Evolutionary conservation across 2,329 filamentous ascomycete species (phyloP).

Genomic region (Curvularia sp.): DNA sequence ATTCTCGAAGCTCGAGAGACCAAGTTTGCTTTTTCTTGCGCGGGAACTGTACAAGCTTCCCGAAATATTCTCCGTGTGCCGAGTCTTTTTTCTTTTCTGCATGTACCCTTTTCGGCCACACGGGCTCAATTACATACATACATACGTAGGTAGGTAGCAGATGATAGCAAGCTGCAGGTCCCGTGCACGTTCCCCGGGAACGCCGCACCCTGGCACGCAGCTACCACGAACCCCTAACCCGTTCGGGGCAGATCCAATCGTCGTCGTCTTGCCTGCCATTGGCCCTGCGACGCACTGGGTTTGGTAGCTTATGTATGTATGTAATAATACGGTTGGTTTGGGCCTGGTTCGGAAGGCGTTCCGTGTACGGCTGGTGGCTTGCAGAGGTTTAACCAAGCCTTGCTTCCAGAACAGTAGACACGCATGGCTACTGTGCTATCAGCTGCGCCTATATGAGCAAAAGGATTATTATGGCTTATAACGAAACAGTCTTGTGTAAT

Average conservation of each 20-base stretch:
- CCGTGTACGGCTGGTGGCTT: constrained; percentile 18
- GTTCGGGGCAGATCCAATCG: constrained; percentile 7
- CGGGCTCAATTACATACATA: background rate
- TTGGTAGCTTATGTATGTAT: no score
- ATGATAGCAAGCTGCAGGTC: constrained; percentile 10
- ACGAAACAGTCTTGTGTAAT: background rate
- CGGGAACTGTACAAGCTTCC: background rate
- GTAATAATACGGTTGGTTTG: constrained; percentile 3
- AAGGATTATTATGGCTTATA: background rate
- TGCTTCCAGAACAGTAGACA: constrained; percentile 15
- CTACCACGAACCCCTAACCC: constrained; percentile 12
- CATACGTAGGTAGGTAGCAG: no score
- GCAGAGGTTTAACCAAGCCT: constrained; percentile 11
- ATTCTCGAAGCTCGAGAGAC: background rate
- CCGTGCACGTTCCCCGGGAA: constrained; percentile 17
- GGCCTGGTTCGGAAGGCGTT: constrained; percentile 12
- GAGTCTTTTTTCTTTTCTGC: background rate
- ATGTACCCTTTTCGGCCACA: background rate
- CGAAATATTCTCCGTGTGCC: background rate
- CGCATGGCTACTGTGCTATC: background rate
- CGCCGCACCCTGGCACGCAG: constrained; percentile 14
- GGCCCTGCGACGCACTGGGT: constrained; percentile 7
- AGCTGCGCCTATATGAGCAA: background rate
- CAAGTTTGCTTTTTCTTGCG: background rate
- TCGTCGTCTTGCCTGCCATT: constrained; percentile 8